Conservation (phyloP, 2,329 filamentous ascomycete genomes). For the Ophiosphaerella narmari region DNA sequence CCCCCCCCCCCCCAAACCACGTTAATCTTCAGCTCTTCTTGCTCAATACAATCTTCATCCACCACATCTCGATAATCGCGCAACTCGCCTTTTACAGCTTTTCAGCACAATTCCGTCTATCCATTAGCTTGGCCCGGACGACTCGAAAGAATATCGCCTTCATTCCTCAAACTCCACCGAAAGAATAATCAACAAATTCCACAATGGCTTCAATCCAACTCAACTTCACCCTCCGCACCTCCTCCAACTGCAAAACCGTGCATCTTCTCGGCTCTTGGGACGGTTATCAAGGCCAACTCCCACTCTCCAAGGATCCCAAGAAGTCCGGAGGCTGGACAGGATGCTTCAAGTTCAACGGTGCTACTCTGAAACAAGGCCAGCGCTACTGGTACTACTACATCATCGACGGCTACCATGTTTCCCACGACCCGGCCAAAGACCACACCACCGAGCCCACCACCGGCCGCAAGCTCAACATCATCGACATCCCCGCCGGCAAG, state of each 20-base stretch:
- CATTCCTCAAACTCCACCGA: conserved; percentile 29
- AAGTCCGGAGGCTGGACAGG: conserved; percentile 94
- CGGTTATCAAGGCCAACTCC: conserved; percentile 92
- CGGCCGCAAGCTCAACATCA: conserved; percentile 94
- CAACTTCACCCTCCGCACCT: conserved; percentile 94
- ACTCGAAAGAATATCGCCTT: conserved; percentile 31
- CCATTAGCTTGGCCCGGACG: conserved; percentile 45
- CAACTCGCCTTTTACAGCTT: conserved; percentile 42
- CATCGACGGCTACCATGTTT: conserved; percentile 98
- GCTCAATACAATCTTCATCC: conserved; percentile 47
- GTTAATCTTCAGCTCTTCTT: conserved; percentile 55
- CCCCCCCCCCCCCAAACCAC: conserved; percentile 31
- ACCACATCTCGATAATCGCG: conserved; percentile 30
- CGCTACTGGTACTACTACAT: conserved; percentile 99
- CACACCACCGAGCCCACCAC: conserved; percentile 95
- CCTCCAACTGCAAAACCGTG: conserved; percentile 94
- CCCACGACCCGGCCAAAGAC: conserved; percentile 89
- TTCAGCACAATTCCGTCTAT: conserved; percentile 44
- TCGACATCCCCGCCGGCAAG: conserved; percentile 74
- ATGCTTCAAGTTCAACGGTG: conserved; percentile 91
- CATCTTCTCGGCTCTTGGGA: conserved; percentile 98
- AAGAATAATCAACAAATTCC: conserved; percentile 29
- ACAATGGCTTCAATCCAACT: conserved; percentile 89
- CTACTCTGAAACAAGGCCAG: conserved; percentile 82
- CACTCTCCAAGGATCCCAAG: conserved; percentile 86